Conservation (phyloP, 352 stramenopile genomes). For the Globisporangium spiculum region DNA sequence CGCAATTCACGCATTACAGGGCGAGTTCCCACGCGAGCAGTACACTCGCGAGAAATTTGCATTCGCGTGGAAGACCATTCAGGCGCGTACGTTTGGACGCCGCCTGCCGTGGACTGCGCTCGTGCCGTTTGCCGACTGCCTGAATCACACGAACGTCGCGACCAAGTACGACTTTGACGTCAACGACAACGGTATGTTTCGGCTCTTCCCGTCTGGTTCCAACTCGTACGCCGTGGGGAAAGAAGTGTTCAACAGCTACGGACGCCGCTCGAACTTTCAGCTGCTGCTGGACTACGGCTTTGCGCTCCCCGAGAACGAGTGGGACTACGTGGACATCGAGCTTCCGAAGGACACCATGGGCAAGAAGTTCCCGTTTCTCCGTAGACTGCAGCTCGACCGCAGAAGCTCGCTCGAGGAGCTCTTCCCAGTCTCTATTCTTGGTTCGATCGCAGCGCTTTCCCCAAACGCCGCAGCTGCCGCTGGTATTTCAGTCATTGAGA, state of each 20-base stretch:
- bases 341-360: conserved; percentile 36
- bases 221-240: conserved; percentile 51
- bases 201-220: conserved; percentile 55
- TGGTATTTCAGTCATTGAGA: background rate
- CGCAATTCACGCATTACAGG: conserved; percentile 15
- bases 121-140: conserved; percentile 90
- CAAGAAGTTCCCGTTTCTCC: conserved; percentile 45
- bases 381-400: conserved; percentile 46
- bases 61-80: conserved; percentile 89
- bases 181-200: conserved; percentile 54
- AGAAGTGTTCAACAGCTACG: conserved; percentile 93
- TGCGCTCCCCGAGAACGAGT: conserved; percentile 85
- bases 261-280: conserved; percentile 81
- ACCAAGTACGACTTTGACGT: conserved; percentile 88
- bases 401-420: conserved; percentile 47
- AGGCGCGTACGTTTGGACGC: conserved; percentile 89
- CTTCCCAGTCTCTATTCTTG: conserved; percentile 26
- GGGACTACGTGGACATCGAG: conserved; percentile 74
- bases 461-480: background rate
- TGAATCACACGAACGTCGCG: conserved; percentile 90
- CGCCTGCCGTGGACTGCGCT: conserved; percentile 88
- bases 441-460: background rate
- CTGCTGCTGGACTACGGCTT: conserved; percentile 94
- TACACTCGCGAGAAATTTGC: conserved; percentile 69
- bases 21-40: conserved; percentile 41